Evolutionary conservation across 257 asterid genomes (phyloP).

Genomic region (Mitragyna speciosa): DNA sequence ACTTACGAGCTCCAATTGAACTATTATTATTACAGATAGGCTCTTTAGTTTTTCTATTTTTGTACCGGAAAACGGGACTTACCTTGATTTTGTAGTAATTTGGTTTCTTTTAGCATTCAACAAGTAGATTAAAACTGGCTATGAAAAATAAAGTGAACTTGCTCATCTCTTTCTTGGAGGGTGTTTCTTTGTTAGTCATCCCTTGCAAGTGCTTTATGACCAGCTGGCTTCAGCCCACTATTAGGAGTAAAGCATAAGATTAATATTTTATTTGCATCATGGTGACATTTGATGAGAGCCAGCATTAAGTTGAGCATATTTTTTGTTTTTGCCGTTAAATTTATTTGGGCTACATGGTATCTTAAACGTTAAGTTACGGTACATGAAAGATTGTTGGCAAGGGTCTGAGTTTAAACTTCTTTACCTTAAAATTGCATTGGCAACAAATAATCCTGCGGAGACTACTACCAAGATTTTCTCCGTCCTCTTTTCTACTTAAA

Average conservation of each 20-base stretch:
- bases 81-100: not conserved
- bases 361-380: not conserved
- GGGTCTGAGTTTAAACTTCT: not conserved
- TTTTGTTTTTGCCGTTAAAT: not conserved
- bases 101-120: slow-evolving; percentile 2
- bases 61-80: not conserved
- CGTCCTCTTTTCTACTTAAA: not conserved
- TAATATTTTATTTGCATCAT: not conserved
- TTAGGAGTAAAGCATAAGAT: not conserved
- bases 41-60: not conserved
- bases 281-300: not conserved
- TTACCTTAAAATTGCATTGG: not conserved
- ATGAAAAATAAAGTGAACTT: not conserved
- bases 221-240: not conserved
- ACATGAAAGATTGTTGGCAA: not conserved
- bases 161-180: not conserved
- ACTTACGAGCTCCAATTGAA: not conserved
- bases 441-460: not conserved
- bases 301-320: not conserved
- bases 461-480: not conserved
- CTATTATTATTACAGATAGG: not conserved
- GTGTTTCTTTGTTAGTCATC: not conserved
- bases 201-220: not conserved
- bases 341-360: not conserved
- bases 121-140: not conserved